Conservation (phyloP, 208 protist genomes). For the Crithidia brevicula region DNA sequence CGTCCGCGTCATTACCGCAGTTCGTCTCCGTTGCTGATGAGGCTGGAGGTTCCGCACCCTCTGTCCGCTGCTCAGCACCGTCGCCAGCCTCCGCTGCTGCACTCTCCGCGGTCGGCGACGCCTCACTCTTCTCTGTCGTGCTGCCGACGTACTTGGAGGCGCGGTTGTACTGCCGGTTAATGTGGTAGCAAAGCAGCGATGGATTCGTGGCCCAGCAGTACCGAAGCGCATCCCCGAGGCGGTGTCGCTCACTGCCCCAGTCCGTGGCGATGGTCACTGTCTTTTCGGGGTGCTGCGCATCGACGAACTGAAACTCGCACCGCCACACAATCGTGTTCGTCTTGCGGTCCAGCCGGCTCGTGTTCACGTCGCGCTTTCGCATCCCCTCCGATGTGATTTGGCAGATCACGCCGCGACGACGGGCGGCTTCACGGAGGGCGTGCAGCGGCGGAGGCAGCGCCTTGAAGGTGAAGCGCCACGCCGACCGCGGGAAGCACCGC, state of each 20-base stretch:
- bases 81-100: too few relatives aligned
- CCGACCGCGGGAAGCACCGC: slow-evolving; percentile 53
- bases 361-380: slow-evolving; percentile 81
- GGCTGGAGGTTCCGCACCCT: too few relatives aligned
- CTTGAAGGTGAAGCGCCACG: slow-evolving; percentile 64
- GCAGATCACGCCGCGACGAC: slow-evolving; percentile 81
- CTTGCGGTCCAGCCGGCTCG: slow-evolving; percentile 68
- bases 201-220: slow-evolving; percentile 83
- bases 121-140: not conserved
- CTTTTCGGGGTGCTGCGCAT: not conserved
- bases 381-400: slow-evolving; percentile 91
- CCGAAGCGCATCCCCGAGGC: slow-evolving; percentile 66
- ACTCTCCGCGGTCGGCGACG: not conserved
- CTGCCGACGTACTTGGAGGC: slow-evolving; percentile 55
- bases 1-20: too few relatives aligned
- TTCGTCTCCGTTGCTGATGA: too few relatives aligned
- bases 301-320: slow-evolving; percentile 80
- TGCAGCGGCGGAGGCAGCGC: slow-evolving; percentile 73
- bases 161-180: slow-evolving; percentile 80
- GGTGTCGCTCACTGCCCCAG: slow-evolving; percentile 84
- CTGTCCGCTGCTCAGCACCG: too few relatives aligned
- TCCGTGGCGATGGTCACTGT: slow-evolving; percentile 49
- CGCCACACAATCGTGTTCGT: slow-evolving; percentile 84
- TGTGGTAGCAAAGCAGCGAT: slow-evolving; percentile 77
- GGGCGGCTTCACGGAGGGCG: slow-evolving; percentile 76